Base-by-base conservation (phyloP, 768 basidiomycete genomes). In the Inosperma sp. region DNA sequence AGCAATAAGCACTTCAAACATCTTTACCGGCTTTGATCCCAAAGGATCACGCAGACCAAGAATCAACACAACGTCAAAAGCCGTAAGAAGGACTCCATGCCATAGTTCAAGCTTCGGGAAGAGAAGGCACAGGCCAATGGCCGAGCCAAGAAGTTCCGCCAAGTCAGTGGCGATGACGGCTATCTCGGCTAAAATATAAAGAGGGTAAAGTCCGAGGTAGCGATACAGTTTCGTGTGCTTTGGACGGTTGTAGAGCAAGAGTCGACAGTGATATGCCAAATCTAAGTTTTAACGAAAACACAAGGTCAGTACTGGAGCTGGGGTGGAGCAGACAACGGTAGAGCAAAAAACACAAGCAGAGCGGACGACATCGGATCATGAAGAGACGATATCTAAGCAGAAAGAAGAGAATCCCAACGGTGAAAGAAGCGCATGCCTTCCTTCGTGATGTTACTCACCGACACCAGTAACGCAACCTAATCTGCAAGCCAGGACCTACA, bases 391-490 rank as follows among this genome's bases (percentile, higher is more conserved):
- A n/a, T n/a, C n/a, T n/a, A n/a, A n/a, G n/a, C n/a, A n/a, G n/a
- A n/a, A n/a, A n/a, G n/a, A n/a, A n/a, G n/a, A n/a, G n/a, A n/a
- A n/a, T n/a, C 39, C 25, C 21, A 13, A 41, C 39, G 39, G 25
- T 19, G 39, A 41, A 41, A 17, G 19, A 41, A 12, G 16, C 36
- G 19, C 17, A 42, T 26, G 30, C 8, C 13, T 13, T 30, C 14
- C 29, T 16, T 23, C 21, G 10, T 8, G 2, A 34, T 22, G 26
- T 4, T 1, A 67, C 70, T 63, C 66, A 87, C 88, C 86, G 16
- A 88, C 73, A 6, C 88, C 88, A 1, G 88, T 90, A 19, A 90
- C 87, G 54, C 83, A 82, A 21, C 94, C 94, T 2, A 98, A 71
- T 55, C 86, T 77, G 37, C 85, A 81, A 5, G 92, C 83, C 35